A percentile compares a stretch with the other conserved stretches of the same genome.
Conservation (phyloP, 768 basidiomycete species). For the Rhizopogon roseolus region DNA sequence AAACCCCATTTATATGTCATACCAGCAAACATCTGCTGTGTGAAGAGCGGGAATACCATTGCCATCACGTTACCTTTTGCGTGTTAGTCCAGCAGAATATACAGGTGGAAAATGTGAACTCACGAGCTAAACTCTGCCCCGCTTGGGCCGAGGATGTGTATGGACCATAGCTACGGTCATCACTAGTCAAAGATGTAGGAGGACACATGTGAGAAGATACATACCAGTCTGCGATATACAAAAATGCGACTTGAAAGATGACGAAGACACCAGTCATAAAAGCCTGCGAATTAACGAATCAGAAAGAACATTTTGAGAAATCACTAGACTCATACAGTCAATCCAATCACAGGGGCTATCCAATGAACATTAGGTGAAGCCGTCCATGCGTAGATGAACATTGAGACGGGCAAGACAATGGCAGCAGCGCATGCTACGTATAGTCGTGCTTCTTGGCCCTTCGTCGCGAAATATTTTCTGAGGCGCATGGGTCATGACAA, state of each 20-base stretch:
- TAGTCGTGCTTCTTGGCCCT: slow-evolving; percentile 52
- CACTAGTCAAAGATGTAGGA: not conserved
- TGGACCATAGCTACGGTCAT: slow-evolving; percentile 29
- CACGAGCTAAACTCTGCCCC: slow-evolving; percentile 44
- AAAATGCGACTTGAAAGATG: slow-evolving; percentile 41
- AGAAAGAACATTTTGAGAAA: not conserved
- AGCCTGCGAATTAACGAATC: slow-evolving; percentile 21
- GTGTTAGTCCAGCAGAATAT: not conserved
- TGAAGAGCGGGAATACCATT: slow-evolving; percentile 46
- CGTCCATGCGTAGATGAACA: slow-evolving; percentile 73
- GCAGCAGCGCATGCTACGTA: slow-evolving; percentile 51
- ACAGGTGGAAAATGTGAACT: slow-evolving; percentile 6
- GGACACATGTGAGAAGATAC: slow-evolving; percentile 4
- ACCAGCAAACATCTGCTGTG: slow-evolving; percentile 36
- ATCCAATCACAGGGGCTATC: slow-evolving; percentile 35
- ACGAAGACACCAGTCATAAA: slow-evolving; percentile 35
- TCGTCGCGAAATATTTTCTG: slow-evolving; percentile 15
- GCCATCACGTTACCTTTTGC: slow-evolving; percentile 33
- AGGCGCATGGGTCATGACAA: slow-evolving; percentile 18
- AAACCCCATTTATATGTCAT: slow-evolving; percentile 49
- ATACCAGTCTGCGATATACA: slow-evolving; percentile 51
- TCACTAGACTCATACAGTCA: slow-evolving; percentile 13
- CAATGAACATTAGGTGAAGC: slow-evolving; percentile 52
- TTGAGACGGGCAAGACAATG: slow-evolving; percentile 47
- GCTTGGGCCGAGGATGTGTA: slow-evolving; percentile 55